Percentiles rank a stretch among this genome's conserved stretches.
phyloP scores from a whole-genome alignment of 1,284 basidiomycete genomes.

The Cutaneotrichosporon sp. region DNA sequence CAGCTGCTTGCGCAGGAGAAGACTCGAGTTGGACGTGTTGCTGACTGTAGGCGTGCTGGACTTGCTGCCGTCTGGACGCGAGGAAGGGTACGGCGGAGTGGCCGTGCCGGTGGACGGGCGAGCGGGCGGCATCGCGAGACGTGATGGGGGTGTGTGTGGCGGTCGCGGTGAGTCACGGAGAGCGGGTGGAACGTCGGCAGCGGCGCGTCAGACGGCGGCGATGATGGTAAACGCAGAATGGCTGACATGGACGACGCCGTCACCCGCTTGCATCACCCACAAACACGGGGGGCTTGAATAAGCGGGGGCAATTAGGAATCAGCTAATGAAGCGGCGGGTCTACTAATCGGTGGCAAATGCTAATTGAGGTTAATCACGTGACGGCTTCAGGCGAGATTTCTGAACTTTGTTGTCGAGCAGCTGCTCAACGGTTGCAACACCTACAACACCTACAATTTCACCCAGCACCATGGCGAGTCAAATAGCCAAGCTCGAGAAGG shows the following conservation, averaged over 20 bases:
- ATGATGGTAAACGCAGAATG: too few relatives aligned
- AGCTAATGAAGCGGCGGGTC: too few relatives aligned
- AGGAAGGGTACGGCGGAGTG: constrained; percentile 29
- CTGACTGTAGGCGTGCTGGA: constrained; percentile 30
- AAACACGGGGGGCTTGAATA: too few relatives aligned
- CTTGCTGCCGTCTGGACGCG: constrained; percentile 34
- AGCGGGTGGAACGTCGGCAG: too few relatives aligned
- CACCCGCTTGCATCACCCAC: too few relatives aligned
- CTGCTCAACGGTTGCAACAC: not conserved
- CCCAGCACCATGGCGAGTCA: constrained; percentile 9
- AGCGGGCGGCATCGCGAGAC: constrained; percentile 27
- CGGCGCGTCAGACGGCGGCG: too few relatives aligned
- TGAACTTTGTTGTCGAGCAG: not conserved
- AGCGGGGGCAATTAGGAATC: too few relatives aligned
- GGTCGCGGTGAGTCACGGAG: too few relatives aligned
- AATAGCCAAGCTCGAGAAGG: constrained; percentile 33
- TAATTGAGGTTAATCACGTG: not conserved
- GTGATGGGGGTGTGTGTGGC: not conserved
- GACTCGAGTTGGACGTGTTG: constrained; percentile 40
- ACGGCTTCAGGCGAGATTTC: constrained; percentile 2
- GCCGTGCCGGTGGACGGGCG: constrained; percentile 19
- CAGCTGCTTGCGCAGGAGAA: constrained; percentile 73
- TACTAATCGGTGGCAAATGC: not conserved
- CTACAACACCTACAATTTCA: not conserved
- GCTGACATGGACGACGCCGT: too few relatives aligned